Evolutionary conservation across 257 asterid species (phyloP), one percentile per base, ranked within the genome.

Genomic region (Petunia secreta): DNA sequence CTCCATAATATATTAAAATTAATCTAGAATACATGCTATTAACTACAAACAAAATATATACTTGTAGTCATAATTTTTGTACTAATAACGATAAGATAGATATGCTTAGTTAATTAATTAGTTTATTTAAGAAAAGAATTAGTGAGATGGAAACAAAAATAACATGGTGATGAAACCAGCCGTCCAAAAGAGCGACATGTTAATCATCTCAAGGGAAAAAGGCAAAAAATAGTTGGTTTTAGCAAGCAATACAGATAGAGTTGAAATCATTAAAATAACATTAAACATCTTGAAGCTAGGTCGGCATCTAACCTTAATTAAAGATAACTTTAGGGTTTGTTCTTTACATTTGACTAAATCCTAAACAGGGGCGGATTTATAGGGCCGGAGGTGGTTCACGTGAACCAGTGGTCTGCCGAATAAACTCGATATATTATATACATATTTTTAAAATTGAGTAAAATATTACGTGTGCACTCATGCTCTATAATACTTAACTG

Each of bases 271-370:
- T 60, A 60, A 7, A 80, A 55, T 75, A 55, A 8, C 40, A 69
- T 80, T 84, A 81, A 81, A 75, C 55, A 84, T 82, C 14, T 82
- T 89, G 91, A 90, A 87, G 90, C 80, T 83, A 67, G 89, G 90
- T 55, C 89, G 93, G 91, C 83, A 83, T 88, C 90, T 85, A 90
- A 87, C 75, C 78, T 75, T 37, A 66, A 85, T 50, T 76, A 81
- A 5, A 80, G 46, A 77, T 82, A 79, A 48, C 65, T 66, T 84
- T 11, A 14, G 62, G 69, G 67, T 62, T 66, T 63, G 68, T 53
- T 75, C 78, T 36, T 13, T 81, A 36, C 25, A 25, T 25, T 25
- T 25, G 25, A 25, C 25, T 25, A 25, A 25, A 25, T 25, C 25
- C 25, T 25, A 25, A 25, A 25, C 25, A 25, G 25, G 25, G 25